Percentiles rank a stretch among this genome's conserved stretches.
phyloP scores from a whole-genome alignment of 2,329 filamentous ascomycete species.

The Xylaria sp. region DNA sequence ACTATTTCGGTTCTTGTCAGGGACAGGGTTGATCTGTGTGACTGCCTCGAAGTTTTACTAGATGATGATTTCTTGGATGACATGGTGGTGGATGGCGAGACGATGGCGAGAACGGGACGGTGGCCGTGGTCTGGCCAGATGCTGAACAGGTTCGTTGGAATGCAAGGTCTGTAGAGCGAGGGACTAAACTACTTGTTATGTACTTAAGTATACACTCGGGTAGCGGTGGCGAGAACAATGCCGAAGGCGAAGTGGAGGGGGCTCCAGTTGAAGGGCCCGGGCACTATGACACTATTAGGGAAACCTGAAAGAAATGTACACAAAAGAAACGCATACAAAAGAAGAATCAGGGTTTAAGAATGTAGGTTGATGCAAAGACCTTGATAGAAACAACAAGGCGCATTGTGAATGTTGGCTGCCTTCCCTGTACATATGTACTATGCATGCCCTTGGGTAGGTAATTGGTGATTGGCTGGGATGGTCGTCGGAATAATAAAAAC shows the following conservation, averaged over 20 bases:
- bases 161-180: slow-evolving; percentile 4
- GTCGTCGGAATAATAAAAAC: background rate
- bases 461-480: slow-evolving; percentile 5
- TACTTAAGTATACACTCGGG: background rate
- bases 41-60: slow-evolving; percentile 49
- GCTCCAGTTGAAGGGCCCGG: background rate
- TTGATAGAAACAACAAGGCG: background rate
- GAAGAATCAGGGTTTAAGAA: background rate
- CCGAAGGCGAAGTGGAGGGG: background rate
- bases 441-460: too few species aligned
- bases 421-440: too few species aligned
- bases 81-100: slow-evolving; percentile 50
- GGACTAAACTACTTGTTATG: slow-evolving; percentile 9
- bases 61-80: slow-evolving; percentile 56
- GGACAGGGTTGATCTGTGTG: slow-evolving; percentile 73
- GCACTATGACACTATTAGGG: slow-evolving; percentile 14
- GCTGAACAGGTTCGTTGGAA: background rate
- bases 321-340: too few species aligned
- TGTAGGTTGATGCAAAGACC: slow-evolving; percentile 9
- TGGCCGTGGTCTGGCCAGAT: background rate
- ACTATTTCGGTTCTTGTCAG: slow-evolving; percentile 77
- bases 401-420: background rate
- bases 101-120: slow-evolving; percentile 25
- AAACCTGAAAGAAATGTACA: background rate
- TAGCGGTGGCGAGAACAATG: background rate